Evolutionary conservation across 257 asterid species (phyloP).

Genomic region (Linderniella brevidens): DNA sequence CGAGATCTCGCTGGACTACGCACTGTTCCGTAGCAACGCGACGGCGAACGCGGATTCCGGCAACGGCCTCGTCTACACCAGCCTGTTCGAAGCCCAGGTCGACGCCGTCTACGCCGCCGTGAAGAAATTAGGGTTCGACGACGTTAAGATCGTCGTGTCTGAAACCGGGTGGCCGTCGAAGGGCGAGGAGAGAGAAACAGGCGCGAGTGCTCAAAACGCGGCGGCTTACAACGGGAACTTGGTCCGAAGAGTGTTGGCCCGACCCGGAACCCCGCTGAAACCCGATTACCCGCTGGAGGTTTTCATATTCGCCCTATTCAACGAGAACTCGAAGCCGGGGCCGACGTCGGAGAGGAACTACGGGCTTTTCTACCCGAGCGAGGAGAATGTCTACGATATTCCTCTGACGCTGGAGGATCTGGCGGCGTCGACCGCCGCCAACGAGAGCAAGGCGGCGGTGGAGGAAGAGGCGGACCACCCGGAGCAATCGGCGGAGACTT

Average conservation of each 20-base stretch:
- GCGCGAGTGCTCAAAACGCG: conserved; percentile 39
- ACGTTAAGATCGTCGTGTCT: conserved; percentile 32
- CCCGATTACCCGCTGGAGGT: conserved; percentile 54
- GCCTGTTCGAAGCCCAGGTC: conserved; percentile 59
- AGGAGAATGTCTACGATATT: conserved; percentile 45
- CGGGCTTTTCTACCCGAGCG: conserved; percentile 56
- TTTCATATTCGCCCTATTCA: conserved; percentile 64
- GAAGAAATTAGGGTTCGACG: conserved; percentile 28
- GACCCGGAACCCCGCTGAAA: conserved; percentile 58
- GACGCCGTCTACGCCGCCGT: conserved; percentile 80
- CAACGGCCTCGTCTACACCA: conserved; percentile 49
- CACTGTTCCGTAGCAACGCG: conserved; percentile 33
- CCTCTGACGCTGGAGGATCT: conserved; percentile 21
- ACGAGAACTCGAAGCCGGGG: conserved; percentile 69
- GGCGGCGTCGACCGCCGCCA: conserved; percentile 5
- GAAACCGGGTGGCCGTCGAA: conserved; percentile 97
- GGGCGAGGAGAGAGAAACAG: conserved; percentile 54
- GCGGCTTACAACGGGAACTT: conserved; percentile 75
- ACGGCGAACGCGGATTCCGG: conserved; percentile 36
- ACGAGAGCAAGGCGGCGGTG: conserved; percentile 15
- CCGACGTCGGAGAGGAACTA: conserved; percentile 57
- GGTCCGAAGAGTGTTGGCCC: conserved; percentile 42
- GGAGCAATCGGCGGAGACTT: conserved; percentile 13
- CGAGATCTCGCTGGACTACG: conserved; percentile 53
- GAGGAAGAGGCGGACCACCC: too few relatives aligned